Conservation (phyloP, 805 yeast species). For the Wickerhamiella domercqiae region DNA sequence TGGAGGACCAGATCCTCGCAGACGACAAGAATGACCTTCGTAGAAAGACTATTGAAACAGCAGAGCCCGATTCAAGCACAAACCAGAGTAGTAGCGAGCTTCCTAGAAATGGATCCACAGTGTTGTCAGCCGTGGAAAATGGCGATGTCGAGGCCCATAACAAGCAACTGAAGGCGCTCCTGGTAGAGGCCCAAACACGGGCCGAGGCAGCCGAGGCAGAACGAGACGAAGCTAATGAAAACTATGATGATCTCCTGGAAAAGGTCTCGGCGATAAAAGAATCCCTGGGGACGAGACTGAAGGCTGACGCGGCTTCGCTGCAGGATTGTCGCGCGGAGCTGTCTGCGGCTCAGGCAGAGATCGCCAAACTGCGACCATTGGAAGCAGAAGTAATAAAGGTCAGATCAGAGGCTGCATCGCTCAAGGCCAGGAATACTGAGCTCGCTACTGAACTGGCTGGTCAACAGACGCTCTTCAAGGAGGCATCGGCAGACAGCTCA, state of each 20-base stretch:
- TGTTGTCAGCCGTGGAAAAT: no score
- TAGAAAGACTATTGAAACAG: no score
- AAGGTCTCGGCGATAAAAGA: conserved; percentile 25
- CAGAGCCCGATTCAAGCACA: no score
- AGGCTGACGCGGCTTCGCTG: conserved; percentile 24
- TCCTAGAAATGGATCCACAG: no score
- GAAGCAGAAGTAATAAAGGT: no score
- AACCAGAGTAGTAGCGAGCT: no score
- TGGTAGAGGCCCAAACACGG: conserved; percentile 3
- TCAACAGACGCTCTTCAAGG: background rate
- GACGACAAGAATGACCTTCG: no score
- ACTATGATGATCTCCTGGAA: conserved; percentile 27
- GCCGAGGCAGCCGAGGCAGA: conserved; percentile 38
- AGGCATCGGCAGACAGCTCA: background rate
- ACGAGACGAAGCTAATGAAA: conserved; percentile 27
- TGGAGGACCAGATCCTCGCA: no score
- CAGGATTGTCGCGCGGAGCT: conserved; percentile 21
- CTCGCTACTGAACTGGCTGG: background rate
- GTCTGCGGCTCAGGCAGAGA: conserved; percentile 2
- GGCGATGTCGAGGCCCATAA: no score
- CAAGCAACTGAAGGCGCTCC: background rate
- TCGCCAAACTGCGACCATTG: background rate
- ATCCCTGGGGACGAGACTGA: conserved; percentile 31
- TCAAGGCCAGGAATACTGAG: no score
- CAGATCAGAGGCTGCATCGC: no score